phyloP scores from a whole-genome alignment of 148 eudicot genomes.

The Persicaria maculosa region DNA sequence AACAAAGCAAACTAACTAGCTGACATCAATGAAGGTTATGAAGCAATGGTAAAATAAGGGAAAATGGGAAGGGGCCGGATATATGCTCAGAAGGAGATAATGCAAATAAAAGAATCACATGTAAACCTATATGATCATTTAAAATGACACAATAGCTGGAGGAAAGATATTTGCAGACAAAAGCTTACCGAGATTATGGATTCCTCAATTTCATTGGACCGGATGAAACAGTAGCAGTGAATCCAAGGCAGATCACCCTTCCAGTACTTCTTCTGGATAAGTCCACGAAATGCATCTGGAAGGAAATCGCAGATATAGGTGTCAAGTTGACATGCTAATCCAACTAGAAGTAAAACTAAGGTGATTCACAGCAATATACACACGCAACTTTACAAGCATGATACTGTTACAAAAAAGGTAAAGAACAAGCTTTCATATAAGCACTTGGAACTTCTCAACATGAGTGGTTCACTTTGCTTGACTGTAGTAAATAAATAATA shows the following conservation, averaged over 20 bases:
- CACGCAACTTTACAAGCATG: neutral
- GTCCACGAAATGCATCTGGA: conserved; percentile 74
- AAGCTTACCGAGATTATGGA: conserved; percentile 51
- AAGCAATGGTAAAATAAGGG: no score
- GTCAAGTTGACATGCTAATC: neutral
- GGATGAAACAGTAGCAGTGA: conserved; percentile 97
- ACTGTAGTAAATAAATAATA: neutral
- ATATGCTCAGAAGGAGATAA: neutral
- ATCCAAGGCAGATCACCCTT: conserved; percentile 79
- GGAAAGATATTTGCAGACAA: conserved; percentile 4
- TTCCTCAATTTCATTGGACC: conserved; percentile 73
- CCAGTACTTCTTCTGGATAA: conserved; percentile 60
- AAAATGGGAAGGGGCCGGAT: neutral
- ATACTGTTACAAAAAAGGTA: neutral
- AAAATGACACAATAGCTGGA: neutral
- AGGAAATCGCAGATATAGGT: neutral
- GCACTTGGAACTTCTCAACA: neutral
- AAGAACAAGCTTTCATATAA: neutral
- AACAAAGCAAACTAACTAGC: no score
- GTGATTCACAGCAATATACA: neutral
- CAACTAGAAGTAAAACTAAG: conserved; percentile 4
- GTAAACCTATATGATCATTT: neutral
- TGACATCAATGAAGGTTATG: no score
- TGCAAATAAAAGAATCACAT: neutral
- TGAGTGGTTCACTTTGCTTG: neutral